These are phyloP conservation scores for Paramecium tetraurelia DNA, from an alignment of 73 alveolate species.

Conservation along the genomic window DNA sequence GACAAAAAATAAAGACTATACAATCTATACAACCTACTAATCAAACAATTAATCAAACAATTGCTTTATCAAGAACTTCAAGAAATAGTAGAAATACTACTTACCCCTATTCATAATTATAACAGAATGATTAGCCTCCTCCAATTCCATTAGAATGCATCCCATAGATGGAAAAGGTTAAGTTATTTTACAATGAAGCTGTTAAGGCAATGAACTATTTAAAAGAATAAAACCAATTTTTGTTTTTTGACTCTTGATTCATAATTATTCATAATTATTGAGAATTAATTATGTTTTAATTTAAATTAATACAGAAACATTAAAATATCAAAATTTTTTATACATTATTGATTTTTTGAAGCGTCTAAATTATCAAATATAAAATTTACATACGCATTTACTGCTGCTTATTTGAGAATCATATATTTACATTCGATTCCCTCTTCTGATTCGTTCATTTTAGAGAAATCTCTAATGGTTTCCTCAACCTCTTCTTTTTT, in stretches of 20 bases:
- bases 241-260: background rate
- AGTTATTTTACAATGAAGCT: background rate
- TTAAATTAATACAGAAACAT: background rate
- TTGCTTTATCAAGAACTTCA: background rate
- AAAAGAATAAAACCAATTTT: background rate
- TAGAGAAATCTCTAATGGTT: conserved; percentile 42
- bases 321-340: background rate
- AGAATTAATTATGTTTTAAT: background rate
- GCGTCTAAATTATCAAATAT: background rate
- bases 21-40: background rate
- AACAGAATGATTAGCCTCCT: background rate
- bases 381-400: conserved; percentile 1
- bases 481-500: background rate
- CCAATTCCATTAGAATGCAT: conserved; percentile 17
- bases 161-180: background rate
- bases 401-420: background rate
- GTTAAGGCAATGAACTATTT: conserved; percentile 28
- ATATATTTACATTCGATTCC: background rate
- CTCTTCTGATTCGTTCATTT: conserved; percentile 1
- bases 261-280: background rate
- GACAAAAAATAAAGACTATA: background rate
- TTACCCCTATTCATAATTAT: background rate
- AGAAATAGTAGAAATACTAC: background rate
- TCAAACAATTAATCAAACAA: background rate
- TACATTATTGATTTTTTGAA: background rate